Conservation (phyloP, 1,284 basidiomycete genomes). For the Inonotus obliquus region DNA sequence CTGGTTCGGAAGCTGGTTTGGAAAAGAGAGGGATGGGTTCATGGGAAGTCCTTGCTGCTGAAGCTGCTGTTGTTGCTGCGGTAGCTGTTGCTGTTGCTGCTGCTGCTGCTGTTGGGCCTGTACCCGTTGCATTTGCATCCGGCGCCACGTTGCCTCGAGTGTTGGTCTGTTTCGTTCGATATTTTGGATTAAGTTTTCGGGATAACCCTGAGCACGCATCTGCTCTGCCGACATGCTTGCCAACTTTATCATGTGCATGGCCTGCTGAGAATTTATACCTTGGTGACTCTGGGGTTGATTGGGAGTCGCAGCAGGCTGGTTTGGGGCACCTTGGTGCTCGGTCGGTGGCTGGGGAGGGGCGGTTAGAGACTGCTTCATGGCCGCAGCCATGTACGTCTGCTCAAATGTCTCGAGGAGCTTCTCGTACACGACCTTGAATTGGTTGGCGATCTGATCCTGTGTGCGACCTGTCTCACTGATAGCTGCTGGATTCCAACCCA, state of each 20-base stretch:
- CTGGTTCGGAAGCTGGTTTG: neutral
- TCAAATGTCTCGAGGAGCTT: conserved; percentile 57
- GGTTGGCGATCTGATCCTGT: conserved; percentile 52
- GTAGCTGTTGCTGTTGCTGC: neutral
- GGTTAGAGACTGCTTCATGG: conserved; percentile 25
- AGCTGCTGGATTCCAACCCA: conserved; percentile 48
- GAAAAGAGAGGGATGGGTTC: neutral
- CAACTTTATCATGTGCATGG: conserved; percentile 32
- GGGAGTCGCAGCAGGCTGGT: conserved; percentile 5
- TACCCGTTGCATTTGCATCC: conserved; percentile 22
- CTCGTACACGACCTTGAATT: conserved; percentile 55
- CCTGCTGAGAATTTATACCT: conserved; percentile 18
- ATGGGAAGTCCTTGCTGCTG: neutral
- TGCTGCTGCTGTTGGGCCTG: conserved; percentile 14
- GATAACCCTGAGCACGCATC: conserved; percentile 47
- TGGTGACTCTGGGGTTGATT: conserved; percentile 15
- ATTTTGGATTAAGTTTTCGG: conserved; percentile 46
- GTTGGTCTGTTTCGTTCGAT: conserved; percentile 52
- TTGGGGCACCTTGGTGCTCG: neutral
- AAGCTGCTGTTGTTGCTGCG: neutral
- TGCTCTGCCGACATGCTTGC: conserved; percentile 43
- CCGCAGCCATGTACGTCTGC: conserved; percentile 34
- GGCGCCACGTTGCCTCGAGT: conserved; percentile 21
- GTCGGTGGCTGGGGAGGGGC: conserved; percentile 12
- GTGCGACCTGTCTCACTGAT: conserved; percentile 53